Base-by-base conservation (phyloP, 192 early-diverging fungal genomes). In the Podila clonocystis region DNA sequence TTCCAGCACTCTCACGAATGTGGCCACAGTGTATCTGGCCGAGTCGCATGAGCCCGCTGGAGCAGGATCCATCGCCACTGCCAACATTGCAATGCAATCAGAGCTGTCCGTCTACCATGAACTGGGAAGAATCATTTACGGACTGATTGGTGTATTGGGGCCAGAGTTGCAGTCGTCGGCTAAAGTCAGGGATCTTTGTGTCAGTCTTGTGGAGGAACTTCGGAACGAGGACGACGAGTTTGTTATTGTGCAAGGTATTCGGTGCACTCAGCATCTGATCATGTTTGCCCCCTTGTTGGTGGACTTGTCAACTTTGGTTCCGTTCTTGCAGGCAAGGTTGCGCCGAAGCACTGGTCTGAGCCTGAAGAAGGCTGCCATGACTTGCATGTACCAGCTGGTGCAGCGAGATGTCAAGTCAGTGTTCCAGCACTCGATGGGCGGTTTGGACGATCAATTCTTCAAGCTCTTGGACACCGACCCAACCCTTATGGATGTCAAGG, bases 51-150 rank as follows among this genome's bases (percentile, higher is more conserved):
- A 96, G 59, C 88, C 86, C 28, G 85, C 80, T 24, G 85, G 84
- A 22, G 84, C 87, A n/a, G 91, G 92, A 17, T 85, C 85, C 2
- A 90, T 92, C 57, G 91, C 86, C 5, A 90, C 91, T 0, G 79
- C 84, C 9, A 91, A 89, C n/a, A 83, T 86, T 9, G 90, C 90
- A 12, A 87, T 90, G 59, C 84, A 87, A 0, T 67, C 87, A 19
- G 87, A 87, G 9, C 89, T 91, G 24, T 89, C 91, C 15, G 89
- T 92, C 24, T 85, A 91, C 30, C 75, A 85, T 55, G 91, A 94
- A 63, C 84, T 99, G 52, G 98, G 96, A 1, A 90, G 89, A 33
- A 93, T 99, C n/a, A 88, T 98, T 55, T 91, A 95, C 69, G 95
- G 95, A 6, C 73, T 98, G 45, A 85, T 98, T 64, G 94, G 95